Conservation (phyloP, 164 flowering plant species). For the Vitis cinerea region DNA sequence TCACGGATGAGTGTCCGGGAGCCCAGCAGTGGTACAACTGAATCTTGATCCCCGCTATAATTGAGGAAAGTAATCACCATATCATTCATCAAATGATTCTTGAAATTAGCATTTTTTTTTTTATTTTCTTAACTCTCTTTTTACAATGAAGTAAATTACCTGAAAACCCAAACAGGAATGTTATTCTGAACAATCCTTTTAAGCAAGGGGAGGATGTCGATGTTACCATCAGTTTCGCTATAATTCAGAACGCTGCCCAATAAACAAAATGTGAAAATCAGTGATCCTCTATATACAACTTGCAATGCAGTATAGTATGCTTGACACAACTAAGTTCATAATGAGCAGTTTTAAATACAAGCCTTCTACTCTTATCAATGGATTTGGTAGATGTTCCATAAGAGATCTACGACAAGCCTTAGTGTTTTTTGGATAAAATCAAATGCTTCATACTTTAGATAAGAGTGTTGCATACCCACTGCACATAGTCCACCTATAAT, state of each 20-base stretch:
- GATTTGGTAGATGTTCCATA: no score
- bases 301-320: neutral
- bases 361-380: no score
- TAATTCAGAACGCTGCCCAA: constrained; percentile 58
- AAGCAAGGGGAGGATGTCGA: constrained; percentile 80
- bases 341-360: no score
- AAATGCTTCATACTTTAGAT: no score
- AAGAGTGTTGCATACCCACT: constrained; percentile 48
- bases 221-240: constrained; percentile 56
- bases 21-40: constrained; percentile 85
- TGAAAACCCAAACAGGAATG: constrained; percentile 88
- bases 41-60: constrained; percentile 94
- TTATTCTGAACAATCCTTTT: constrained; percentile 49
- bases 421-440: no score
- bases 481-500: constrained; percentile 89
- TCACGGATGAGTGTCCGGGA: constrained; percentile 84
- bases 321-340: no score
- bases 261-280: constrained; percentile 6
- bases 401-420: no score
- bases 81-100: neutral
- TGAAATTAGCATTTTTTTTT: neutral
- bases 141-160: constrained; percentile 32
- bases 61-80: constrained; percentile 2
- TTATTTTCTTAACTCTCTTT: no score
- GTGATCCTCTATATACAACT: neutral